Evolutionary conservation across 2,329 filamentous ascomycete genomes (phyloP).

Genomic region (Ophiostoma himal-ulmi): DNA sequence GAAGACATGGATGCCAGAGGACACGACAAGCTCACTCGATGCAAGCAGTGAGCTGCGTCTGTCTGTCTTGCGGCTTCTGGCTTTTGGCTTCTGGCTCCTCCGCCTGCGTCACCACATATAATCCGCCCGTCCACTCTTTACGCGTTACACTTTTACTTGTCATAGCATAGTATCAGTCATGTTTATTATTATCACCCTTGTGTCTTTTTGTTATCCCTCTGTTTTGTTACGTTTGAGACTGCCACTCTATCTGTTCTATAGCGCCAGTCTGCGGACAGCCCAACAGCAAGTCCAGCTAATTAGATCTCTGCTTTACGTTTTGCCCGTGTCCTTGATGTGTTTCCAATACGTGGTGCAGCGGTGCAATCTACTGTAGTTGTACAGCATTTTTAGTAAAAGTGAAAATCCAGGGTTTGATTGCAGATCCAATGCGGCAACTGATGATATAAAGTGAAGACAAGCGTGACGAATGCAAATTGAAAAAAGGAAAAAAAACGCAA

Average conservation of each 20-base stretch:
- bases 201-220: neutral
- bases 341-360: neutral
- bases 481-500: neutral
- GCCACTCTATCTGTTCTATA: neutral
- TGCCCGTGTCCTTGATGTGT: neutral
- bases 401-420: neutral
- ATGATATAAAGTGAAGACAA: neutral
- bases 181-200: neutral
- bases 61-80: too few species aligned
- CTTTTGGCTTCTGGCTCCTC: too few species aligned
- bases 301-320: neutral
- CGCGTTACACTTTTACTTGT: neutral
- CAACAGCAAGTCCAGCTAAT: neutral
- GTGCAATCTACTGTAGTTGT: neutral
- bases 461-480: neutral
- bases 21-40: too few species aligned
- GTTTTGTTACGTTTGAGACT: neutral
- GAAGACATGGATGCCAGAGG: neutral
- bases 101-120: neutral
- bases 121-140: neutral
- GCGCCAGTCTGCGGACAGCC: neutral
- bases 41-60: too few species aligned
- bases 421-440: neutral
- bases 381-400: neutral
- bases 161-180: slow-evolving; percentile 11